A percentile compares a stretch with the other conserved stretches of the same genome.
phyloP scores from a whole-genome alignment of 2,329 filamentous ascomycete species.

The Cercospora zeina region DNA sequence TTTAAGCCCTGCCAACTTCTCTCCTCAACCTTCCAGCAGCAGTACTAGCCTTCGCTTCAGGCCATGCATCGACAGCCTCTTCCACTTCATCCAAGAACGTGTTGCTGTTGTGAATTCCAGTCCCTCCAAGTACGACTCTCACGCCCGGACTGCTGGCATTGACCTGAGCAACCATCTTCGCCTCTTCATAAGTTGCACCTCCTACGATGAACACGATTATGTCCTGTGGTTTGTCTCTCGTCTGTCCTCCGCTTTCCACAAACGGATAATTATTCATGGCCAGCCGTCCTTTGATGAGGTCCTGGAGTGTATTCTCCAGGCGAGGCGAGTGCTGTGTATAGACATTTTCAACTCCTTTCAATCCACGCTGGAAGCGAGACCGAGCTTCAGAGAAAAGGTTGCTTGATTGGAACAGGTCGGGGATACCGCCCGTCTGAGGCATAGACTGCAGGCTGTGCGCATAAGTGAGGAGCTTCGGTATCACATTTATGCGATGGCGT shows the following conservation, averaged over 20 bases:
- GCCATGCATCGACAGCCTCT: slow-evolving; percentile 84
- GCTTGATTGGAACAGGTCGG: slow-evolving; percentile 86
- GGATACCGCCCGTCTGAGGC: slow-evolving; percentile 68
- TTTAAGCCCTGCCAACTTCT: slow-evolving; percentile 54
- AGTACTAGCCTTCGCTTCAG: slow-evolving; percentile 63
- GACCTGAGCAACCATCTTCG: slow-evolving; percentile 91
- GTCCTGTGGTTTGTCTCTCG: slow-evolving; percentile 93
- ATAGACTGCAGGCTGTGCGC: slow-evolving; percentile 78
- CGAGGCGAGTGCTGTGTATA: slow-evolving; percentile 96
- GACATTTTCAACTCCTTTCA: slow-evolving; percentile 97
- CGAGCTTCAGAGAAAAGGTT: slow-evolving; percentile 89
- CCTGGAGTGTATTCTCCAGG: slow-evolving; percentile 83
- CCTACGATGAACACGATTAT: slow-evolving; percentile 93
- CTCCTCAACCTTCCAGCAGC: slow-evolving; percentile 63
- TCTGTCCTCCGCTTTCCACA: slow-evolving; percentile 81
- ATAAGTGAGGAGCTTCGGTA: slow-evolving; percentile 80
- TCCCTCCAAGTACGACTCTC: slow-evolving; percentile 85
- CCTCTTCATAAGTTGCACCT: slow-evolving; percentile 93
- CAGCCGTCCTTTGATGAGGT: slow-evolving; percentile 86
- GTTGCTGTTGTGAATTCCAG: slow-evolving; percentile 80
- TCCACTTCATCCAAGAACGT: slow-evolving; percentile 91
- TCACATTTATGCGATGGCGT: slow-evolving; percentile 71
- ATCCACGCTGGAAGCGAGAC: slow-evolving; percentile 78
- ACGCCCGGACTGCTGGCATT: slow-evolving; percentile 89
- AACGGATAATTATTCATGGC: slow-evolving; percentile 90